Evolutionary conservation across 805 yeast species (phyloP).

Genomic region (Jamesozyma lodderae): DNA sequence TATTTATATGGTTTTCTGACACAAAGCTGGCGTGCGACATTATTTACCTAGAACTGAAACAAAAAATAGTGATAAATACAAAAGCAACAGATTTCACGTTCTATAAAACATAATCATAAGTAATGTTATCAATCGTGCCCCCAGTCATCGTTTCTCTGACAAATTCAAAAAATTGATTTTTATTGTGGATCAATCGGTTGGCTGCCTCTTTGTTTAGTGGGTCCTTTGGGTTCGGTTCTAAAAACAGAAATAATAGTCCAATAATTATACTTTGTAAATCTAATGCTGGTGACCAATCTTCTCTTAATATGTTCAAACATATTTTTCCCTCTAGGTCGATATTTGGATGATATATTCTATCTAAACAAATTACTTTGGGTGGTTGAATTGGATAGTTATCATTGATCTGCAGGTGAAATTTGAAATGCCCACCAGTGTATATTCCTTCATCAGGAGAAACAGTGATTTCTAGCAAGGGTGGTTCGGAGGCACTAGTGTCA

Average conservation of each 20-base stretch:
- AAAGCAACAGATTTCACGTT: neutral
- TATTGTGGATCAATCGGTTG: constrained; percentile 39
- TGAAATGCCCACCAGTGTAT: constrained; percentile 31
- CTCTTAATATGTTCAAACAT: constrained; percentile 82
- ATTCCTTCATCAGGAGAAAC: constrained; percentile 26
- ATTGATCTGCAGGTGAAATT: constrained; percentile 55
- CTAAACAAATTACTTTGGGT: constrained; percentile 68
- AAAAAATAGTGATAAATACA: neutral
- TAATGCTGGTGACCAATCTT: constrained; percentile 94
- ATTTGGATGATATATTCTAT: constrained; percentile 85
- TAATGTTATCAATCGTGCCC: constrained; percentile 45
- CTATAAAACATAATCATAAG: constrained; percentile 50
- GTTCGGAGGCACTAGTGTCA: constrained; percentile 1
- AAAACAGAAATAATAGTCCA: constrained; percentile 75
- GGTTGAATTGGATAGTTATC: constrained; percentile 86
- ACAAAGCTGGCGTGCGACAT: neutral
- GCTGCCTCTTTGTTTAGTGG: constrained; percentile 93
- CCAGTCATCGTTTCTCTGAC: constrained; percentile 68
- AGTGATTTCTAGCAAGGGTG: constrained; percentile 13
- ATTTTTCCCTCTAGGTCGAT: constrained; percentile 86
- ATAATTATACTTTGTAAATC: constrained; percentile 72
- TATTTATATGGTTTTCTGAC: neutral
- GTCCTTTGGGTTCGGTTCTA: constrained; percentile 87
- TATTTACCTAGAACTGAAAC: neutral
- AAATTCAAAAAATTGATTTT: constrained; percentile 41